phyloP scores from a whole-genome alignment of 495 filamentous ascomycete genomes.

The Neurospora tetraspora region DNA sequence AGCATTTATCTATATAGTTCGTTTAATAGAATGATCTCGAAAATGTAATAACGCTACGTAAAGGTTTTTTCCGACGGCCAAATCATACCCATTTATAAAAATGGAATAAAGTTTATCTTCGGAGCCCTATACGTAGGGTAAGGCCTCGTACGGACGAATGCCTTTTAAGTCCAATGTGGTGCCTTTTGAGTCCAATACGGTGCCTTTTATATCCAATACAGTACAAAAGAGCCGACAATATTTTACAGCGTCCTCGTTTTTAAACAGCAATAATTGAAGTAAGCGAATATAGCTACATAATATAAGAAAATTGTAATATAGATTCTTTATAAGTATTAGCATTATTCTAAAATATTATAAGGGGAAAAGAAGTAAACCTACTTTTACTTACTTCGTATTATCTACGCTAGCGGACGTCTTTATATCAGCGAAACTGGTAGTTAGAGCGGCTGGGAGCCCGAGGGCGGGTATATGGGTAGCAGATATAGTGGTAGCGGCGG shows the following conservation, averaged over 20 bases:
- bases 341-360: no score
- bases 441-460: no score
- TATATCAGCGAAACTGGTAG: no score
- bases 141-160: slow-evolving; percentile 1
- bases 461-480: no score
- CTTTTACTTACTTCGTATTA: no score
- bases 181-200: no score
- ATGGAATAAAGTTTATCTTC: slow-evolving; percentile 5
- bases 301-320: neutral
- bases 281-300: neutral
- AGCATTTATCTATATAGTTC: slow-evolving; percentile 20
- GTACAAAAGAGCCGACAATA: neutral
- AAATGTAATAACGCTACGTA: slow-evolving; percentile 10
- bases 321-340: neutral
- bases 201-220: neutral
- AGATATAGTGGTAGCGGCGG: no score
- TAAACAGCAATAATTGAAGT: neutral
- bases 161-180: neutral
- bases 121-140: slow-evolving; percentile 11
- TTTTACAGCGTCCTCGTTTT: neutral
- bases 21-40: slow-evolving; percentile 6
- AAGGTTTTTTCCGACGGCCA: slow-evolving; percentile 11
- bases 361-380: no score
- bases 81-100: slow-evolving; percentile 4
- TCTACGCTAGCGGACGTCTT: no score